Conservation (phyloP, 768 basidiomycete genomes). For the Pleurotus tuber-regium region DNA sequence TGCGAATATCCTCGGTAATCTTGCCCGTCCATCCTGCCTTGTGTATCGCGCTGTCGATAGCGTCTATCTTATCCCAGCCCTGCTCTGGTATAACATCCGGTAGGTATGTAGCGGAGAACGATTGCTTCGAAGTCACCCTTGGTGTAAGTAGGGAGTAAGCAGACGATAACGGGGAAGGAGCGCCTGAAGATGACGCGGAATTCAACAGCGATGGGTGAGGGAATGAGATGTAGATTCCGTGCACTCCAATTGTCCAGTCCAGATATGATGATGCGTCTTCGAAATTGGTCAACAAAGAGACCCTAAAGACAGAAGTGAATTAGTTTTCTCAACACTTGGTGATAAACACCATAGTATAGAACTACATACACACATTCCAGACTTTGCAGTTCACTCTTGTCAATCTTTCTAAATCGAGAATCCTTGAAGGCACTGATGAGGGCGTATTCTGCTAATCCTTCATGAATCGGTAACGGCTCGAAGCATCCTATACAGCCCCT, state of each 20-base stretch:
- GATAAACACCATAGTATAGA: too few relatives aligned
- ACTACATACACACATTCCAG: slow-evolving; percentile 87
- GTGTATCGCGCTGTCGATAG: slow-evolving; percentile 86
- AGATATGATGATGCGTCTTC: slow-evolving; percentile 81
- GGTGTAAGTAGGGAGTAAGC: slow-evolving; percentile 49
- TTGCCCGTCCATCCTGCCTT: slow-evolving; percentile 89
- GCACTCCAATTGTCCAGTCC: slow-evolving; percentile 90
- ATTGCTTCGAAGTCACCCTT: slow-evolving; percentile 49
- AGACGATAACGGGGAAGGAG: slow-evolving; percentile 73
- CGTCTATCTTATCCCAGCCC: slow-evolving; percentile 90
- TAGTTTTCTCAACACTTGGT: too few relatives aligned
- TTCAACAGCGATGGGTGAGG: slow-evolving; percentile 68
- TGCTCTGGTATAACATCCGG: slow-evolving; percentile 92
- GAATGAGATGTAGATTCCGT: slow-evolving; percentile 91
- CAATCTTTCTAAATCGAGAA: slow-evolving; percentile 79
- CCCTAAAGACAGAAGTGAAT: too few relatives aligned
- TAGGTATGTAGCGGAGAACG: slow-evolving; percentile 85
- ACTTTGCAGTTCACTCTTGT: slow-evolving; percentile 67
- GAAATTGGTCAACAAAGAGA: slow-evolving; percentile 93
- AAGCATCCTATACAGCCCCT: slow-evolving; percentile 97
- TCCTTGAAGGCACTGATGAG: slow-evolving; percentile 90
- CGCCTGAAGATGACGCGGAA: slow-evolving; percentile 43
- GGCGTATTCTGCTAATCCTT: slow-evolving; percentile 88
- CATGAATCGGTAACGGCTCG: slow-evolving; percentile 64
- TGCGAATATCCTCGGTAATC: slow-evolving; percentile 79